A percentile compares a stretch with the other conserved stretches of the same genome.
Evolutionary conservation across 2,329 filamentous ascomycete species (phyloP).

Genomic region (Fusarium bactridioides): DNA sequence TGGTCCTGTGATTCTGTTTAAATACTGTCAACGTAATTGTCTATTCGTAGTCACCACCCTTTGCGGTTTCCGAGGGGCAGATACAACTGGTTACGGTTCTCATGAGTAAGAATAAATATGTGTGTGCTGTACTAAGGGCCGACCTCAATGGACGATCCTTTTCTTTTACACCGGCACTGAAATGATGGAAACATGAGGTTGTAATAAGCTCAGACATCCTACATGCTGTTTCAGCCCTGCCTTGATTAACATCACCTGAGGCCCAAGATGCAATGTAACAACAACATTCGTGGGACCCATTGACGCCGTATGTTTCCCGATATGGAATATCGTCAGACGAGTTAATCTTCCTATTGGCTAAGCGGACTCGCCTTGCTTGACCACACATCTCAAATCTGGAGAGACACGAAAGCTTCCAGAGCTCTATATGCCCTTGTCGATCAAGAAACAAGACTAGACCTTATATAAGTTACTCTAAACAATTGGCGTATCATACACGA

Average conservation of each 20-base stretch:
- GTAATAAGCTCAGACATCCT: neutral
- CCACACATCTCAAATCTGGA: neutral
- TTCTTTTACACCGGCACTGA: neutral
- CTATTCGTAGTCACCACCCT: no score
- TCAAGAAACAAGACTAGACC: neutral
- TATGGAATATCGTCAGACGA: neutral
- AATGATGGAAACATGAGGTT: neutral
- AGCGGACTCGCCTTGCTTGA: neutral
- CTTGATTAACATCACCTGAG: neutral
- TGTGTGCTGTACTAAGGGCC: neutral
- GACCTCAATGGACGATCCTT: neutral
- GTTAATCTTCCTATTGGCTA: neutral
- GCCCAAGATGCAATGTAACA: neutral
- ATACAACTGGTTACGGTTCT: neutral
- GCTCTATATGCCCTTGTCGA: neutral
- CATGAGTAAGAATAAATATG: neutral
- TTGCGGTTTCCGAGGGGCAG: neutral
- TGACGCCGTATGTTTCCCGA: neutral
- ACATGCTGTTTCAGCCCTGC: neutral
- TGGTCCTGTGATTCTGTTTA: neutral
- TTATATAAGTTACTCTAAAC: neutral
- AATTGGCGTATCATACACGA: conserved; percentile 60
- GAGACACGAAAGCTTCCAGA: neutral
- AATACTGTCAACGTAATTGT: no score
- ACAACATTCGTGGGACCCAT: neutral